A percentile compares a stretch with the other conserved stretches of the same genome.
Conservation (phyloP, 2,329 filamentous ascomycete genomes). For the Pezicula radicicola region DNA sequence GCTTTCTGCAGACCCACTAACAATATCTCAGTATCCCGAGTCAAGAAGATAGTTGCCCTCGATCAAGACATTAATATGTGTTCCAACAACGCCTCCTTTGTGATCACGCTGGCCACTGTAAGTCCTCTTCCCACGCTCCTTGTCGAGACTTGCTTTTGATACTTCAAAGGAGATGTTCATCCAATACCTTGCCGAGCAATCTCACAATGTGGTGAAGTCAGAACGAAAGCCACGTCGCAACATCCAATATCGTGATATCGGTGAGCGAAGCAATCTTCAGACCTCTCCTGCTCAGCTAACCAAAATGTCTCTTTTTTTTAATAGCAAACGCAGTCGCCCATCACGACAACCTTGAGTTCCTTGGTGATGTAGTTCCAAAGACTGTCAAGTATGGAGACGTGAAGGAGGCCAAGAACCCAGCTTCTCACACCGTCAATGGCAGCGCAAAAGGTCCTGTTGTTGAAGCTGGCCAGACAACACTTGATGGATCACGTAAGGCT, state of each 20-base stretch:
- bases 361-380: conserved; percentile 85
- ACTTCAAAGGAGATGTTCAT: conserved; percentile 81
- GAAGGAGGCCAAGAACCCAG: conserved; percentile 59
- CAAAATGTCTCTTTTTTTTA: not conserved
- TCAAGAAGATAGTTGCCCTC: conserved; percentile 91
- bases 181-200: conserved; percentile 82
- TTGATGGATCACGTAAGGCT: conserved; percentile 20
- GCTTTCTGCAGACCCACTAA: conserved; percentile 4
- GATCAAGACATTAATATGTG: conserved; percentile 84
- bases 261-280: conserved; percentile 43
- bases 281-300: conserved; percentile 6
- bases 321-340: conserved; percentile 80
- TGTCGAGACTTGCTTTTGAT: conserved; percentile 6
- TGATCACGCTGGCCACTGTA: conserved; percentile 87
- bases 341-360: conserved; percentile 92
- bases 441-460: conserved; percentile 12
- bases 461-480: conserved; percentile 25
- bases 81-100: conserved; percentile 91
- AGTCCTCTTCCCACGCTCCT: conserved; percentile 22
- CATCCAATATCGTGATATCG: conserved; percentile 93
- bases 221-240: conserved; percentile 91
- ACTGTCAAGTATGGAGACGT: conserved; percentile 78
- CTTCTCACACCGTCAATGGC: conserved; percentile 33
- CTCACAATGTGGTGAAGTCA: conserved; percentile 82
- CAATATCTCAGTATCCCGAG: conserved; percentile 70